A percentile compares a stretch with the other conserved stretches of the same genome.
Conservation (phyloP, 2,329 filamentous ascomycete species). For the Fusarium sp. region DNA sequence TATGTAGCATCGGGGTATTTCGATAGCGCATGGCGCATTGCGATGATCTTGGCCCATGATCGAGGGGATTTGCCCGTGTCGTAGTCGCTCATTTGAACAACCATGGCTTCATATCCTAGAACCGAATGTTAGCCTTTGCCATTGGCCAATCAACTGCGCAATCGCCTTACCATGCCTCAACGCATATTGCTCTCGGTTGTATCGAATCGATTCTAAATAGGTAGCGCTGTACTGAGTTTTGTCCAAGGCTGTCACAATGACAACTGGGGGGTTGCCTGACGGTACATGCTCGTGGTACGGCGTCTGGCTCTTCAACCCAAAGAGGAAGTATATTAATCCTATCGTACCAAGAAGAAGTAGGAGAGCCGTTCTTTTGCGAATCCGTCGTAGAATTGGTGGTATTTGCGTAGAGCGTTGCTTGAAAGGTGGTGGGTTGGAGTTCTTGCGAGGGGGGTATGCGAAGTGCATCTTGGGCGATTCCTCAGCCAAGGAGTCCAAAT, state of each 20-base stretch:
- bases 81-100: constrained; percentile 82
- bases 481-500: not conserved
- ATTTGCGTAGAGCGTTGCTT: constrained; percentile 67
- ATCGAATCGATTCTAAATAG: constrained; percentile 79
- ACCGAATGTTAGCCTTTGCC: constrained; percentile 11
- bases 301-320: constrained; percentile 47
- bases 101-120: constrained; percentile 86
- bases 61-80: constrained; percentile 68
- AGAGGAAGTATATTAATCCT: constrained; percentile 70
- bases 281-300: constrained; percentile 54
- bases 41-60: constrained; percentile 83
- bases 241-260: constrained; percentile 89
- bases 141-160: not conserved
- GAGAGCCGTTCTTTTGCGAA: constrained; percentile 69
- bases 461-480: constrained; percentile 76
- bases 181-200: constrained; percentile 88
- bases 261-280: constrained; percentile 70
- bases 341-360: constrained; percentile 66
- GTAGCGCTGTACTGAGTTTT: constrained; percentile 69
- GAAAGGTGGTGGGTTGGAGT: constrained; percentile 80
- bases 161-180: constrained; percentile 78
- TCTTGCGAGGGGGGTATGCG: constrained; percentile 87
- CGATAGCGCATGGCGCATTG: constrained; percentile 88
- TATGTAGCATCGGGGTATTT: constrained; percentile 80
- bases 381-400: constrained; percentile 66